Conservation (phyloP, 208 protist species). For the Trypanosoma avium region DNA sequence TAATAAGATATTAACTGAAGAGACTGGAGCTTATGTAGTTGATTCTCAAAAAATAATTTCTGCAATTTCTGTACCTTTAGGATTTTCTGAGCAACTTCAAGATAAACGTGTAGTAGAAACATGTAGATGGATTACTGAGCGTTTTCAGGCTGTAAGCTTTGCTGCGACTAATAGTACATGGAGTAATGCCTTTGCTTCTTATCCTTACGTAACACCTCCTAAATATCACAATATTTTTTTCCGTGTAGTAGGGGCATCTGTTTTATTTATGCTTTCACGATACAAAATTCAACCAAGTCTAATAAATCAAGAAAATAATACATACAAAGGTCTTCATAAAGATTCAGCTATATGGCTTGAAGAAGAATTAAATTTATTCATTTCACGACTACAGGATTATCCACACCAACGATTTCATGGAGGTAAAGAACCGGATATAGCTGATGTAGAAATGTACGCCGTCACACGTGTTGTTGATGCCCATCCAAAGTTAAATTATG, state of each 20-base stretch:
- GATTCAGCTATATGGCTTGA: conserved; percentile 41
- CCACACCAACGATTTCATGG: conserved; percentile 49
- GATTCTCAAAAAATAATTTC: conserved; percentile 64
- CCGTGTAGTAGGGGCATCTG: conserved; percentile 49
- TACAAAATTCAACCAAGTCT: conserved; percentile 55
- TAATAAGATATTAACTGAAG: background rate
- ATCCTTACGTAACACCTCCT: conserved; percentile 47
- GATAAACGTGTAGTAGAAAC: conserved; percentile 45
- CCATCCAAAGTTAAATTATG: conserved; percentile 45
- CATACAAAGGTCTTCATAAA: background rate
- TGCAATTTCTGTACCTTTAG: conserved; percentile 46
- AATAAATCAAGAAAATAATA: background rate
- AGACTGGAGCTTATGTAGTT: conserved; percentile 42
- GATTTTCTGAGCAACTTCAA: conserved; percentile 48
- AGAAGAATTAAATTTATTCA: conserved; percentile 49
- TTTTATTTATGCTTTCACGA: conserved; percentile 47
- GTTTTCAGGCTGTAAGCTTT: conserved; percentile 76
- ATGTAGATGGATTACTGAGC: conserved; percentile 66
- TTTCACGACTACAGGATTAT: conserved; percentile 24
- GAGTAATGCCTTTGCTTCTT: conserved; percentile 59
- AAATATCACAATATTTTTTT: conserved; percentile 65
- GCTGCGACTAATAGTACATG: conserved; percentile 59
- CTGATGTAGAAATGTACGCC: conserved; percentile 81
- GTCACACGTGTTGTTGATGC: conserved; percentile 58
- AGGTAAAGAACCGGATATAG: conserved; percentile 61